phyloP scores from a whole-genome alignment of 331 rosid genomes.

The Malus hybrid region DNA sequence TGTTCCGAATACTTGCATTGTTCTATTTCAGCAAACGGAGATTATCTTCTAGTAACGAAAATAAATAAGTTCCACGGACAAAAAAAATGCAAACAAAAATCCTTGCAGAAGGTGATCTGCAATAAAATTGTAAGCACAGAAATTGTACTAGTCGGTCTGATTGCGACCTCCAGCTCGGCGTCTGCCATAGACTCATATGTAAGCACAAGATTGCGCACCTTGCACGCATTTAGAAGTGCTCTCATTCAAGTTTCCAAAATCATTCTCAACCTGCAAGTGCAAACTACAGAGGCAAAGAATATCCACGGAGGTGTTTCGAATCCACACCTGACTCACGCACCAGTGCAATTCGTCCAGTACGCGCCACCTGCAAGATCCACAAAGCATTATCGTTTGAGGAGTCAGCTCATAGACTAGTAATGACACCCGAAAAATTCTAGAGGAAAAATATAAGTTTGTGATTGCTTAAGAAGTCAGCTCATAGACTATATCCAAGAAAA shows the following conservation, averaged over 20 bases:
- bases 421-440: not conserved
- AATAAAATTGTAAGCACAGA: not conserved
- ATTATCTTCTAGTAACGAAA: not conserved
- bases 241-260: not conserved
- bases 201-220: not conserved
- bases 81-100: too few species aligned
- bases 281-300: conserved; percentile 61
- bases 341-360: conserved; percentile 84
- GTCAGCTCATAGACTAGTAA: not conserved
- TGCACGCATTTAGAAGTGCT: not conserved
- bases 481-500: not conserved
- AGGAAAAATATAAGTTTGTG: not conserved
- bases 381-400: not conserved
- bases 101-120: not conserved
- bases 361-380: conserved; percentile 60
- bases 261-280: conserved; percentile 8
- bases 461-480: not conserved
- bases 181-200: not conserved
- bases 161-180: not conserved
- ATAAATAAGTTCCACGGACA: not conserved
- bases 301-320: conserved; percentile 79
- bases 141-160: not conserved
- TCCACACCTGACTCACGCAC: conserved; percentile 89
- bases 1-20: not conserved
- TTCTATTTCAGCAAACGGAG: not conserved